Conservation (phyloP, 2,329 filamentous ascomycete genomes). For the Scorias spongiosa region DNA sequence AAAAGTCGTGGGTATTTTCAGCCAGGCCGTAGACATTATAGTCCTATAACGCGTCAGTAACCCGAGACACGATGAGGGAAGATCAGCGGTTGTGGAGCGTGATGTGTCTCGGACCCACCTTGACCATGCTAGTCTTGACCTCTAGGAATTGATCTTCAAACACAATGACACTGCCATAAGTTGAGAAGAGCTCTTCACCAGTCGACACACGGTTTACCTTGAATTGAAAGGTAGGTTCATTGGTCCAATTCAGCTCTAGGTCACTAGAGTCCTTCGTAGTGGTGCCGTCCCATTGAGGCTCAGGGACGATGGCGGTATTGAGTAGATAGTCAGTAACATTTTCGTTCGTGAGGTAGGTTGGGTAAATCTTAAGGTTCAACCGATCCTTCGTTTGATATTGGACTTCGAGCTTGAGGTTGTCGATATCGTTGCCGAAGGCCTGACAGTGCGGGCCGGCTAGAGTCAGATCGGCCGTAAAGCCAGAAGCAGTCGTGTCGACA, state of each 20-base stretch:
- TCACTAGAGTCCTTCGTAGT: constrained; percentile 15
- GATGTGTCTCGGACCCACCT: not conserved
- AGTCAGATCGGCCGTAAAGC: constrained; percentile 15
- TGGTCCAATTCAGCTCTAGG: constrained; percentile 39
- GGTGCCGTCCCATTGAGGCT: constrained; percentile 6
- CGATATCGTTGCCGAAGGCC: constrained; percentile 16
- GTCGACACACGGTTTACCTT: constrained; percentile 41
- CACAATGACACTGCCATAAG: constrained; percentile 48
- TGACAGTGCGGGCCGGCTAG: constrained; percentile 14
- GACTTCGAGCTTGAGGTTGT: constrained; percentile 10
- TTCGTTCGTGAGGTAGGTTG: constrained; percentile 9
- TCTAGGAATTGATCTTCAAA: constrained; percentile 70
- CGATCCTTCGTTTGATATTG: constrained; percentile 14
- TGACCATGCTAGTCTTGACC: constrained; percentile 25
- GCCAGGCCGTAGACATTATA: constrained; percentile 46
- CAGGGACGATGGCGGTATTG: constrained; percentile 6
- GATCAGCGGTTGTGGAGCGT: too few relatives aligned
- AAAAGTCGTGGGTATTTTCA: constrained; percentile 55
- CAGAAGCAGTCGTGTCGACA: constrained; percentile 6
- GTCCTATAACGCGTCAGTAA: not conserved
- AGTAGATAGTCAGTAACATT: constrained; percentile 14
- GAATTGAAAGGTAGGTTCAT: constrained; percentile 43
- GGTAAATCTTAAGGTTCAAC: constrained; percentile 14
- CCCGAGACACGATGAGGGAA: too few relatives aligned
- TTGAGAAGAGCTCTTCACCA: constrained; percentile 55